Evolutionary conservation across 164 flowering plant species (phyloP), one percentile per base, ranked within the genome.

Genomic region (Malania oleifera): DNA sequence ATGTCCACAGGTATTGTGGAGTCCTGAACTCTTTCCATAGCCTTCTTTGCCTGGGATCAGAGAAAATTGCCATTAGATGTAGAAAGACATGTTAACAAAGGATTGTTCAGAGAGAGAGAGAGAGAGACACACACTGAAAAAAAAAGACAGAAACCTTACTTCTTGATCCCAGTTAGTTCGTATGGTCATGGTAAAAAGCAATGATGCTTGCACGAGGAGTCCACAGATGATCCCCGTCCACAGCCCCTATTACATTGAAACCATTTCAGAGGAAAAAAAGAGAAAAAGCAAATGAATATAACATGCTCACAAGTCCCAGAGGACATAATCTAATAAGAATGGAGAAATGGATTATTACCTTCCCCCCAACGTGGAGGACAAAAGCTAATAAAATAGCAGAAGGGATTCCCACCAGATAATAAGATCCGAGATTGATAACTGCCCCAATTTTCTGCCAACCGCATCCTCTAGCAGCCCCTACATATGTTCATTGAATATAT

Each of bases 381-480:
- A 90, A 87, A 45, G 90, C 85, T 0, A 85, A 67, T 25, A 84
- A 23, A 52, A 81, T 31, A 35, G 82, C 77, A 29, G 39, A 59
- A 44, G 95, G 95, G 75, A 90, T 67, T 23, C 92, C 97, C 5
- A 84, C 83, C 15, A 90, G 46, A 60, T 82, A 87, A 68, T 78
- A 84, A 14, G 91, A 73, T 54, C 87, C 95, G 2, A 85, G 80
- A 62, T 87, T 87, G 28, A 90, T 64, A 35, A 26, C 76, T 23
- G 91, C 90, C 5, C 95, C 88, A 14, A 85, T 75, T 70, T 82
- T 87, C 71, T 90, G 95, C 90, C 87, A 82, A 9, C 97, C 90
- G 66, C 97, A 85, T 31, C 97, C 97, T 78, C 97, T 85, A 18
- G 77, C 88, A 56, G 45, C 66, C 7, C 92, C 96, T 85, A 40